Evolutionary conservation across 2,329 filamentous ascomycete species (phyloP).

Genomic region (Plectosphaerella plurivora): DNA sequence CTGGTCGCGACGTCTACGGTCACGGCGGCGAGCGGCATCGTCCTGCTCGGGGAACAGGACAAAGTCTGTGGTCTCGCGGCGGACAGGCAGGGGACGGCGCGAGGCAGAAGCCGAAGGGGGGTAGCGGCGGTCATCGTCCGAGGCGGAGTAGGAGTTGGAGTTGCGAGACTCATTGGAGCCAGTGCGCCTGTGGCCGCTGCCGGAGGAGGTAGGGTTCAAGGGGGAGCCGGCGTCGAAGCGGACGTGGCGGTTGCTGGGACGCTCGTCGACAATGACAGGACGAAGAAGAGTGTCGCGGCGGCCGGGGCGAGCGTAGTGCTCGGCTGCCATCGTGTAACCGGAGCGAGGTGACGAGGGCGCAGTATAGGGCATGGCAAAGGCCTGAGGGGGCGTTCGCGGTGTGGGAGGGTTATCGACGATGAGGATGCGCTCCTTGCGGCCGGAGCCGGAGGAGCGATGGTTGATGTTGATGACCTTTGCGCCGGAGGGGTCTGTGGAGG

Average conservation of each 20-base stretch:
- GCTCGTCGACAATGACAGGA: conserved; percentile 11
- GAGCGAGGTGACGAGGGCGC: conserved; percentile 31
- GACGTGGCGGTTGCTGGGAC: conserved; percentile 20
- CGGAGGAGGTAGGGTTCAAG: conserved; percentile 1
- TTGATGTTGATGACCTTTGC: conserved; percentile 3
- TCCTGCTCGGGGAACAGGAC: conserved; percentile 1
- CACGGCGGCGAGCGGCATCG: conserved; percentile 11
- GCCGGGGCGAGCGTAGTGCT: conserved; percentile 14
- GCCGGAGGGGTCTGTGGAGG: conserved; percentile 21
- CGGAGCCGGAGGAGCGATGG: conserved; percentile 15
- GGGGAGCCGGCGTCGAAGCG: conserved; percentile 32
- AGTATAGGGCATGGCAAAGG: conserved; percentile 32
- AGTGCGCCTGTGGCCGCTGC: conserved; percentile 27
- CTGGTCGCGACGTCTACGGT: conserved; percentile 10
- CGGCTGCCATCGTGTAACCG: conserved; percentile 5
- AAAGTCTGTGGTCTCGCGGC: conserved; percentile 14
- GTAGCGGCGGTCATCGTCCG: conserved; percentile 18
- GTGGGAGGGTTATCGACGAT: conserved; percentile 40
- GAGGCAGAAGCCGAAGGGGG: conserved; percentile 2
- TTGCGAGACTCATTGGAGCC: conserved; percentile 29
- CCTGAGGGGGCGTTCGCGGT: conserved; percentile 41
- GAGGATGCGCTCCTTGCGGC: conserved; percentile 36
- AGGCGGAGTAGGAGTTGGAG: conserved; percentile 20
- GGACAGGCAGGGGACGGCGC: conserved; percentile 1
- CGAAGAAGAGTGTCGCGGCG: conserved; percentile 14